Percentiles rank a stretch among this genome's conserved stretches.
Evolutionary conservation across 768 basidiomycete genomes (phyloP).

Genomic region (Arthromyces matolae): DNA sequence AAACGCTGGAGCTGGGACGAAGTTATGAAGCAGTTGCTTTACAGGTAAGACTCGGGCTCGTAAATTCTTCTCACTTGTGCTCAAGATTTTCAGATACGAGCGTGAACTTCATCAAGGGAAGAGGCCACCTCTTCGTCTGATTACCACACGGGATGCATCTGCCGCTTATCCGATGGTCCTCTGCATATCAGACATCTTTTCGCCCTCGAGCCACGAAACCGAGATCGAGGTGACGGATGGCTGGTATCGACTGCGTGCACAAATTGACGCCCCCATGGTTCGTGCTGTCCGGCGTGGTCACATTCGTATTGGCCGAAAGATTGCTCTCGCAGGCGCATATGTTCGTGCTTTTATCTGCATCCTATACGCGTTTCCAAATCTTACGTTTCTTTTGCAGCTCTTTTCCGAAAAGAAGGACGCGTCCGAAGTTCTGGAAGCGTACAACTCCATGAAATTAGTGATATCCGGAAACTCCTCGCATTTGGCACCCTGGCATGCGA

Average conservation of each 20-base stretch:
- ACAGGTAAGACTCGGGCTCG: constrained; percentile 52
- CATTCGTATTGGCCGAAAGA: constrained; percentile 77
- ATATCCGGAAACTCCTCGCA: constrained; percentile 85
- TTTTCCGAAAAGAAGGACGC: constrained; percentile 71
- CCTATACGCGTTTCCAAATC: background rate
- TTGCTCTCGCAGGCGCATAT: constrained; percentile 74
- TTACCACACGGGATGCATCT: constrained; percentile 81
- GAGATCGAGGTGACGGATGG: constrained; percentile 94
- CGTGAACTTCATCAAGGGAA: constrained; percentile 75
- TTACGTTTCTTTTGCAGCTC: constrained; percentile 41
- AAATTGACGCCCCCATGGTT: constrained; percentile 67
- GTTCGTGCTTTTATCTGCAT: constrained; percentile 41
- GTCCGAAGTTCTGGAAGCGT: constrained; percentile 78
- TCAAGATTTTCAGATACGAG: constrained; percentile 64
- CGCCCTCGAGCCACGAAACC: constrained; percentile 45
- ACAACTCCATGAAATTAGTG: constrained; percentile 58
- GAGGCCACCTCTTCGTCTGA: constrained; percentile 76
- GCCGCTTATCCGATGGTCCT: constrained; percentile 80
- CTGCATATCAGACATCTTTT: constrained; percentile 71
- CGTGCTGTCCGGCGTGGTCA: constrained; percentile 65
- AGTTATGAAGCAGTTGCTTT: constrained; percentile 77
- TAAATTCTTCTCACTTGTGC: background rate
- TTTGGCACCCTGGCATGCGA: constrained; percentile 83
- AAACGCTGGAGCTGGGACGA: constrained; percentile 82
- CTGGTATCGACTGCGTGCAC: constrained; percentile 86